These are phyloP conservation scores for Poa pratensis DNA, from an alignment of 176 grass and related monocot species.

Conservation along the genomic window DNA sequence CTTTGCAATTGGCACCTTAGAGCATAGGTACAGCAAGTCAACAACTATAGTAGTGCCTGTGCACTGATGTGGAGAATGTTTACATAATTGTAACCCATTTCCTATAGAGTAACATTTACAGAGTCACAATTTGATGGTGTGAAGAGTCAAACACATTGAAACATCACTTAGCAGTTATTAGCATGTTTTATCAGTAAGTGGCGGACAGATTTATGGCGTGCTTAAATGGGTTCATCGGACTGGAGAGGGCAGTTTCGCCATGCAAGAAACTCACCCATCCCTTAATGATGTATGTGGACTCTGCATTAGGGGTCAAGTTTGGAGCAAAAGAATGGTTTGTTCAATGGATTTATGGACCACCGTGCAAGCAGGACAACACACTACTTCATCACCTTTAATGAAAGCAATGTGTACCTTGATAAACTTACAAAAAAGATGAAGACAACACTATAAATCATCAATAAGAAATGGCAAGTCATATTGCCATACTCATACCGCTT, in stretches of 20 bases:
- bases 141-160: not conserved
- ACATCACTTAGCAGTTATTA: not conserved
- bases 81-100: not conserved
- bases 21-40: not conserved
- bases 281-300: not conserved
- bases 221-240: not conserved
- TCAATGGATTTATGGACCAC: not conserved
- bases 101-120: not conserved
- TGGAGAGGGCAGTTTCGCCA: not conserved
- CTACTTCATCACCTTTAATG: slow-evolving; percentile 8
- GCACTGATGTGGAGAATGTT: slow-evolving; percentile 1
- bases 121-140: not conserved
- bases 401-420: slow-evolving; percentile 11
- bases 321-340: not conserved
- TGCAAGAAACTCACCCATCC: not conserved
- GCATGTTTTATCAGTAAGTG: not conserved
- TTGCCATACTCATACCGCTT: slow-evolving; percentile 58
- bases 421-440: slow-evolving; percentile 14
- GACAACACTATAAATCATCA: not conserved
- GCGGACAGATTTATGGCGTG: not conserved
- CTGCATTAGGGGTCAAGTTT: not conserved
- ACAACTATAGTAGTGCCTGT: not conserved
- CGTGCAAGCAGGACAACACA: slow-evolving; percentile 7
- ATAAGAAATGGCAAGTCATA: slow-evolving; percentile 28
- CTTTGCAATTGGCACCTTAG: not conserved